A percentile compares a stretch with the other conserved stretches of the same genome.
phyloP scores from a whole-genome alignment of 2,329 filamentous ascomycete species.

The Phyllosticta capitalensis region DNA sequence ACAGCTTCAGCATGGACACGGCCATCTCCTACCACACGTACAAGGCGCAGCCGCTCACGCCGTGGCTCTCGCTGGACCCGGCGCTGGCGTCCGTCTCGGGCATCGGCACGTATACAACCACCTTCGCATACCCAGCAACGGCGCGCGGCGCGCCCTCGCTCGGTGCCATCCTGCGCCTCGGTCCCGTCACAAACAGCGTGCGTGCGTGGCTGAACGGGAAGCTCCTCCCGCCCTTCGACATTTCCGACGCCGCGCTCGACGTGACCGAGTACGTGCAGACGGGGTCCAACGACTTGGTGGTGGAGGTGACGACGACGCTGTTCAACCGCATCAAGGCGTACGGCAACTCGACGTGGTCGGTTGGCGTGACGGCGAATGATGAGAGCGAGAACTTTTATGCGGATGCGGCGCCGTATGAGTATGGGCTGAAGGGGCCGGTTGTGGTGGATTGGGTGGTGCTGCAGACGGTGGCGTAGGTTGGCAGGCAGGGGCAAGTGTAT shows the following conservation, averaged over 20 bases:
- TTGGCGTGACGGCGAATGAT: slow-evolving; percentile 14
- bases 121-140: slow-evolving; percentile 19
- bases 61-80: slow-evolving; percentile 27
- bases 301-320: slow-evolving; percentile 24
- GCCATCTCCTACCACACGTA: slow-evolving; percentile 21
- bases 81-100: slow-evolving; percentile 24
- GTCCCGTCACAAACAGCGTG: slow-evolving; percentile 21
- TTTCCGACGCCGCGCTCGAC: slow-evolving; percentile 17
- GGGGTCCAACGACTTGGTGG: slow-evolving; percentile 20
- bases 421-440: slow-evolving; percentile 13
- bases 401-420: slow-evolving; percentile 9
- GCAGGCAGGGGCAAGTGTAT: background rate
- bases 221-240: slow-evolving; percentile 23
- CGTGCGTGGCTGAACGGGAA: slow-evolving; percentile 22
- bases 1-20: slow-evolving; percentile 25
- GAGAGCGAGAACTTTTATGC: slow-evolving; percentile 10
- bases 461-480: background rate
- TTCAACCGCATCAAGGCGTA: slow-evolving; percentile 20
- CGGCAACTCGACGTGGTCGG: slow-evolving; percentile 10
- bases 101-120: slow-evolving; percentile 26
- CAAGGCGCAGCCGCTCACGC: slow-evolving; percentile 16
- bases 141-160: slow-evolving; percentile 7
- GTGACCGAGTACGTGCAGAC: slow-evolving; percentile 16
- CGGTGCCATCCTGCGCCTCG: slow-evolving; percentile 19
- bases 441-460: slow-evolving; percentile 9